A percentile compares a stretch with the other conserved stretches of the same genome.
Conservation (phyloP, 73 alveolate species). For the Paramecium sonneborni region DNA sequence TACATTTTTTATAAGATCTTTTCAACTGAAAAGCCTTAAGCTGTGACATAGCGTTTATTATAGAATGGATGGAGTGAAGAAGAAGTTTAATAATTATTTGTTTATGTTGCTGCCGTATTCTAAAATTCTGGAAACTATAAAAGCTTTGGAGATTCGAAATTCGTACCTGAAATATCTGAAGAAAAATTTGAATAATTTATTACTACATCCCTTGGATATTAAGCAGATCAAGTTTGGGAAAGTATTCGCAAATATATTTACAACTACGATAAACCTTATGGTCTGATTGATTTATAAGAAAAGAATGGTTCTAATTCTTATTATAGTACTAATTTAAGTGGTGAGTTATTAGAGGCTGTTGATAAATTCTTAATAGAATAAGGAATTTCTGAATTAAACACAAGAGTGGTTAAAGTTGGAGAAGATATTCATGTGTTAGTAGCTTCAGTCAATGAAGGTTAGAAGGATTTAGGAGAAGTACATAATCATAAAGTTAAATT, state of each 20-base stretch:
- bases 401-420: constrained; percentile 52
- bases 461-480: constrained; percentile 34
- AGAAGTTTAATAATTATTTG: constrained; percentile 72
- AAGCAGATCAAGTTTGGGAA: constrained; percentile 69
- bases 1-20: constrained; percentile 87
- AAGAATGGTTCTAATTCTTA: constrained; percentile 80
- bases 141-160: constrained; percentile 82
- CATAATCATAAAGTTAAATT: constrained; percentile 70
- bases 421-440: constrained; percentile 69
- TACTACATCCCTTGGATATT: constrained; percentile 52
- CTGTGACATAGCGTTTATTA: constrained; percentile 68
- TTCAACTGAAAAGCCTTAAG: constrained; percentile 29
- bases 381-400: constrained; percentile 66
- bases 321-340: constrained; percentile 72
- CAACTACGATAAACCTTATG: constrained; percentile 67
- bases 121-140: constrained; percentile 88
- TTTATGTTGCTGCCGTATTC: constrained; percentile 85
- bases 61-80: constrained; percentile 74
- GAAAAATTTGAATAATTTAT: constrained; percentile 78
- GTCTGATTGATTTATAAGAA: constrained; percentile 65
- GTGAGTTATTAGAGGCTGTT: constrained; percentile 67
- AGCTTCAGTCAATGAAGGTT: constrained; percentile 57
- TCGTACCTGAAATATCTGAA: constrained; percentile 83
- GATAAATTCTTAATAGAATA: constrained; percentile 69
- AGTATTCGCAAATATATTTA: constrained; percentile 63